phyloP scores from a whole-genome alignment of 805 yeast species.

The Scheffersomyces spartinae region DNA sequence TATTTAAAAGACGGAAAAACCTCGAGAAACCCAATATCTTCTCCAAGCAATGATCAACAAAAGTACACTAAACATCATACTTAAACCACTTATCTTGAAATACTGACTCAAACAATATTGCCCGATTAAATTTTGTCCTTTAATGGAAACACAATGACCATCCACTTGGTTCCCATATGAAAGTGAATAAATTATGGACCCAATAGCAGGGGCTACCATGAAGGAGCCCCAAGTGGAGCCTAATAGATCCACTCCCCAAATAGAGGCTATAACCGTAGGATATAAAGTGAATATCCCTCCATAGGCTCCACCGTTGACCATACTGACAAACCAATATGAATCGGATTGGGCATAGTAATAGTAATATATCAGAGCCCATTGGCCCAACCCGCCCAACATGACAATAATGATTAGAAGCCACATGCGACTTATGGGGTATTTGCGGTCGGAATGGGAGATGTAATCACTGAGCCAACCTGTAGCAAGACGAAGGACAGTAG shows the following conservation, averaged over 20 bases:
- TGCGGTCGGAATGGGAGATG: constrained; percentile 11
- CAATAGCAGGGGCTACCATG: constrained; percentile 81
- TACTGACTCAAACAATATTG: constrained; percentile 16
- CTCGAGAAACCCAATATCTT: constrained; percentile 18
- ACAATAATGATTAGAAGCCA: constrained; percentile 11
- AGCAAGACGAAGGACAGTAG: constrained; percentile 11
- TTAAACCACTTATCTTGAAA: constrained; percentile 14
- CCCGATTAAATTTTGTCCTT: constrained; percentile 1
- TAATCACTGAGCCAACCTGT: constrained; percentile 14
- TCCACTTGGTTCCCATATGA: constrained; percentile 60
- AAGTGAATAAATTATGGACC: constrained; percentile 58
- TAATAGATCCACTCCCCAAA: constrained; percentile 81
- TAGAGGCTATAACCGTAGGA: constrained; percentile 72
- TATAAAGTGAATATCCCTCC: constrained; percentile 80
- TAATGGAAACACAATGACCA: constrained; percentile 17
- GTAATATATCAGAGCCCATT: no score
- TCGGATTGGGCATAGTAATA: no score
- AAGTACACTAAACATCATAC: constrained; percentile 14
- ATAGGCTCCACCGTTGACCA: constrained; percentile 56
- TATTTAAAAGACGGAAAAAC: constrained; percentile 14
- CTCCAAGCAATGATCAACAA: constrained; percentile 18
- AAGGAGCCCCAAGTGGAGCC: constrained; percentile 92
- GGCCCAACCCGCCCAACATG: constrained; percentile 23
- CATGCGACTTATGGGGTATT: no score
- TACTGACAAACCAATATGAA: no score